Percentiles rank a stretch among this genome's conserved stretches.
Evolutionary conservation across 208 protist species (phyloP).

Genomic region (Crithidia acanthocephali): DNA sequence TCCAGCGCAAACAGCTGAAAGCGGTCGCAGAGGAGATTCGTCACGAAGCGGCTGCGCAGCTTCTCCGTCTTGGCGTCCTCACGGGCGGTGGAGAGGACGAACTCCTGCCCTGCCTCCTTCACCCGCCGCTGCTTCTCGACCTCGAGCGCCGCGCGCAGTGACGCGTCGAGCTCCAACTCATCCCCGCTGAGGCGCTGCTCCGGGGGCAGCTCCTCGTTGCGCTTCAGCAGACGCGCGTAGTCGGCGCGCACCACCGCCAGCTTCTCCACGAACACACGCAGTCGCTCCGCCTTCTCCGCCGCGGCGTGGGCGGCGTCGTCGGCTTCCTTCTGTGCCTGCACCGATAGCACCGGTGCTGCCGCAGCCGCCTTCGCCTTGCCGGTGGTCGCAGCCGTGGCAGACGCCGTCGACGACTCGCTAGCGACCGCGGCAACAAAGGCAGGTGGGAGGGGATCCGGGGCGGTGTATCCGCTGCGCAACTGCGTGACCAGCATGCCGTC

Average conservation of each 20-base stretch:
- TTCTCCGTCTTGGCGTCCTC: slow-evolving; percentile 88
- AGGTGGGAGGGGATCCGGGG: slow-evolving; percentile 8
- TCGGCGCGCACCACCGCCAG: slow-evolving; percentile 61
- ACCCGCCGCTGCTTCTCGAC: slow-evolving; percentile 77
- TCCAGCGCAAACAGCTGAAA: slow-evolving; percentile 89
- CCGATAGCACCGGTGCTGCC: slow-evolving; percentile 47
- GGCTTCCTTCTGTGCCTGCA: slow-evolving; percentile 95
- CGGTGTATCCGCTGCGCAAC: slow-evolving; percentile 38
- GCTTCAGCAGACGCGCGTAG: slow-evolving; percentile 67
- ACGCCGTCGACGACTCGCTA: not conserved
- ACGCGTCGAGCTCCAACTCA: slow-evolving; percentile 91
- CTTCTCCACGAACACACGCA: slow-evolving; percentile 71
- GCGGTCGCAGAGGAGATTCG: slow-evolving; percentile 91
- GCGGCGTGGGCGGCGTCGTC: slow-evolving; percentile 76
- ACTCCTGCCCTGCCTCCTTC: slow-evolving; percentile 68
- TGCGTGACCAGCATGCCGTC: slow-evolving; percentile 94
- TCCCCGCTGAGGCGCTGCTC: slow-evolving; percentile 49
- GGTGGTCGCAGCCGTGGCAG: not conserved
- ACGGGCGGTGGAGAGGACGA: slow-evolving; percentile 83
- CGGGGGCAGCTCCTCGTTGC: slow-evolving; percentile 70
- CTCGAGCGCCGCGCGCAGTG: slow-evolving; percentile 68
- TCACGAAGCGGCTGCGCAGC: slow-evolving; percentile 86
- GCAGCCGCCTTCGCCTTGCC: slow-evolving; percentile 1
- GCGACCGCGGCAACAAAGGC: not conserved
- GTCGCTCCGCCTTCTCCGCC: slow-evolving; percentile 73